Evolutionary conservation across 208 protist species (phyloP).

Genomic region (Naegleria lovaniensis): DNA sequence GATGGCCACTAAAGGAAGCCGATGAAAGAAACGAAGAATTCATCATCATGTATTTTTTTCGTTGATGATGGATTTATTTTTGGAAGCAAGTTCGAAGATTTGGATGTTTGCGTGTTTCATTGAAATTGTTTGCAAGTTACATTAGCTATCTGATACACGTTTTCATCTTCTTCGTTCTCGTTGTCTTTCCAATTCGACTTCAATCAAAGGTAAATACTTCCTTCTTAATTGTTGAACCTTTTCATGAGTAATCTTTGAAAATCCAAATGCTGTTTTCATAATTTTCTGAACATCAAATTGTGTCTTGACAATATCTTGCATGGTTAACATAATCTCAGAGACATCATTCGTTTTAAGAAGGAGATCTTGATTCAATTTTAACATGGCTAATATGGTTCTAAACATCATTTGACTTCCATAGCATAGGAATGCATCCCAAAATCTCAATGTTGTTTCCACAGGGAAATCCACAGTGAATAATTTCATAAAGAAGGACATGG

Average conservation of each 20-base stretch:
- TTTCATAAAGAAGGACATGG: constrained; percentile 32
- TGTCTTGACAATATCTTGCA: constrained; percentile 14
- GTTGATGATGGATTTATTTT: too few relatives aligned
- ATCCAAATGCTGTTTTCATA: constrained; percentile 20
- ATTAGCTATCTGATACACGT: too few relatives aligned
- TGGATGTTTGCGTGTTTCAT: too few relatives aligned
- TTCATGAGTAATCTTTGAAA: not conserved
- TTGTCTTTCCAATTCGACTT: not conserved
- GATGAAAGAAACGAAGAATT: too few relatives aligned
- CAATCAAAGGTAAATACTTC: constrained; percentile 14
- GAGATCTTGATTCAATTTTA: constrained; percentile 4
- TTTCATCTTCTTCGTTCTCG: not conserved
- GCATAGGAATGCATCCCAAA: constrained; percentile 33
- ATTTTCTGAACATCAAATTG: constrained; percentile 10
- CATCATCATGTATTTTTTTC: too few relatives aligned
- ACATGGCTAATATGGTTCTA: constrained; percentile 16
- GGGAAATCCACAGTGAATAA: constrained; percentile 23
- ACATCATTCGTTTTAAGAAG: not conserved
- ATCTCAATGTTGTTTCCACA: constrained; percentile 28
- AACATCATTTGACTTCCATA: constrained; percentile 34
- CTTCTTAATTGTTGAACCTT: not conserved
- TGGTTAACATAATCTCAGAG: not conserved
- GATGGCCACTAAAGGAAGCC: too few relatives aligned
- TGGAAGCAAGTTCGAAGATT: too few relatives aligned
- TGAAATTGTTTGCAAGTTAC: too few relatives aligned